Base-by-base conservation (phyloP, 352 stramenopile species). In the Pythium biforme region DNA sequence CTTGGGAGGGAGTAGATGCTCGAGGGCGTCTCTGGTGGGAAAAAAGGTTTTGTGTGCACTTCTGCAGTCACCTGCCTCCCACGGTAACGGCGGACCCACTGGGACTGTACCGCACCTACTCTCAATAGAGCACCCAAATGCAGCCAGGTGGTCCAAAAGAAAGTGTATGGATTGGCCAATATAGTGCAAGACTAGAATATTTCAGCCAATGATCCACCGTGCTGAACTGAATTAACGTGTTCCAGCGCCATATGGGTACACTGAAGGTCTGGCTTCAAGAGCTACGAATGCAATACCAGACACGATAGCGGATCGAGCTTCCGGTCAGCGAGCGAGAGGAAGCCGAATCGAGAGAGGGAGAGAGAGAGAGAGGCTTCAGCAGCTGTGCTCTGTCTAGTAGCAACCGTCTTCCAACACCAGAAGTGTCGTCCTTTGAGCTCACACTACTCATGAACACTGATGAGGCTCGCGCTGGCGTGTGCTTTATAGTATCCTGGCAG, bases 401-500 rank as follows among this genome's bases (percentile, higher is more conserved):
- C n/a, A n/a, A n/a, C n/a, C n/a, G n/a, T n/a, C n/a, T n/a, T n/a
- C n/a, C n/a, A n/a, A n/a, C n/a, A n/a, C n/a, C n/a, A n/a, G n/a
- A n/a, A n/a, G n/a, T n/a, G n/a, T n/a, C n/a, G n/a, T n/a, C n/a
- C n/a, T n/a, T n/a, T n/a, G n/a, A n/a, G n/a, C n/a, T n/a, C n/a
- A n/a, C n/a, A n/a, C n/a, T n/a, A n/a, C n/a, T n/a, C n/a, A n/a
- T n/a, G n/a, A n/a, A n/a, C 20, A 12, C n/a, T 25, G 40, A 47
- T n/a, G 19, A 57, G 27, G 33, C 33, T 57, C 31, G 22, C 33
- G 26, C 50, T 57, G n/a, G 31, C 33, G 15, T 27, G 41, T 0
- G 50, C 52, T 17, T 50, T 58, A 26, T 68, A 62, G 27, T 59
- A 68, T 7, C 59, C 59, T 55, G 31, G 22, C 15, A 19, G n/a